These are phyloP conservation scores for Didymella lethalis DNA, from an alignment of 2,329 filamentous ascomycete genomes.

Conservation along the genomic window DNA sequence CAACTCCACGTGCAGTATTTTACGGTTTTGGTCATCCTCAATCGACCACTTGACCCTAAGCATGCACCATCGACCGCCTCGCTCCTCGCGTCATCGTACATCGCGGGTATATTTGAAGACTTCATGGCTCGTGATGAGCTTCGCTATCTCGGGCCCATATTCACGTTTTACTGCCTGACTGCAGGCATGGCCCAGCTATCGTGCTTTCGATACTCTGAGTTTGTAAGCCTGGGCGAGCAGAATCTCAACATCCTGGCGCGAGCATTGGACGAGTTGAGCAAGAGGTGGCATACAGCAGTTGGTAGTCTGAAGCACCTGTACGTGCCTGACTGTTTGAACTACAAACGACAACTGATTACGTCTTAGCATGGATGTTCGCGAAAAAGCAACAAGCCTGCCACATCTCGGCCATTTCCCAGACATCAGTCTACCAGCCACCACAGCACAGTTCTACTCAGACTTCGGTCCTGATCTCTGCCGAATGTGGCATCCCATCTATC, in stretches of 20 bases:
- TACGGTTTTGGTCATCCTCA: constrained; percentile 50
- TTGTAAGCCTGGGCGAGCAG: constrained; percentile 39
- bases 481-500: constrained; percentile 40
- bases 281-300: constrained; percentile 43
- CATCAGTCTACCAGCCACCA: constrained; percentile 35
- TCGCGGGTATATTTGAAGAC: constrained; percentile 55
- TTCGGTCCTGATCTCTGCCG: constrained; percentile 46
- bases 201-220: constrained; percentile 47
- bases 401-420: constrained; percentile 41
- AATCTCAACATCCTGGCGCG: constrained; percentile 39
- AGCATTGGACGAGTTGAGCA: constrained; percentile 43
- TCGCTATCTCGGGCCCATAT: constrained; percentile 52
- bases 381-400: constrained; percentile 40
- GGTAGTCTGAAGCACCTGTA: constrained; percentile 43
- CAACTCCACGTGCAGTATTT: constrained; percentile 54
- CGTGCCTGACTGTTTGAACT: not conserved
- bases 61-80: constrained; percentile 49
- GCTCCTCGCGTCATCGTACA: constrained; percentile 52
- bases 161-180: constrained; percentile 53
- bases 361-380: constrained; percentile 39
- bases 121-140: constrained; percentile 54
- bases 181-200: constrained; percentile 53
- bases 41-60: constrained; percentile 44
- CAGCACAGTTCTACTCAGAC: constrained; percentile 41
- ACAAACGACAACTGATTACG: not conserved